phyloP scores from a whole-genome alignment of 2,329 filamentous ascomycete species.

The Clarireedia homoeocarpa region DNA sequence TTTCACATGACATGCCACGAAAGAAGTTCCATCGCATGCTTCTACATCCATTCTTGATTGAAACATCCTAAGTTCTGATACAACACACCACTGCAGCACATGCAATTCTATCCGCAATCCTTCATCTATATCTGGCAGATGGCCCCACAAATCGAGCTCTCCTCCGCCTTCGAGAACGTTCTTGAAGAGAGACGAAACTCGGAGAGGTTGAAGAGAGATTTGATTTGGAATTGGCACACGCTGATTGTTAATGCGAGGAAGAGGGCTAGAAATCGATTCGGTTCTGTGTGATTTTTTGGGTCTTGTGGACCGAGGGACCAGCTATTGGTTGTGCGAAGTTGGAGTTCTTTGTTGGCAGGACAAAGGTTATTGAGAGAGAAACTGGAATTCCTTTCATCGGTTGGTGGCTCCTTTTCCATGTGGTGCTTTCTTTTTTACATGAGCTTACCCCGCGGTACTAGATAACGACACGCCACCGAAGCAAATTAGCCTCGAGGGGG shows the following conservation, averaged over 20 bases:
- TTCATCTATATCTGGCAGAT: not conserved
- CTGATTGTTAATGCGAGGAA: not conserved
- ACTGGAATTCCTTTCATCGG: no score
- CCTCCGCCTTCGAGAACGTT: slow-evolving; percentile 5
- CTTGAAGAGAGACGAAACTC: slow-evolving; percentile 2
- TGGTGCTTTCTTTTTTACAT: no score
- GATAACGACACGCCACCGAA: no score
- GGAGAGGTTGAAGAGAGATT: not conserved
- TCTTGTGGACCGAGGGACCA: not conserved
- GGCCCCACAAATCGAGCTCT: slow-evolving; percentile 1
- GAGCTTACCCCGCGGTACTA: no score
- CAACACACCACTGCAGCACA: no score
- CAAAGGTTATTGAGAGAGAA: no score
- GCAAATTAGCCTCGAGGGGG: no score
- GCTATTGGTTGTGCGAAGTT: not conserved
- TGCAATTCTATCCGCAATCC: not conserved
- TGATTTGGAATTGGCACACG: slow-evolving; percentile 1
- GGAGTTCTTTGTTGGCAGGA: no score
- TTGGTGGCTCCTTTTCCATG: no score
- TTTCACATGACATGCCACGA: not conserved
- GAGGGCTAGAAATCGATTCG: not conserved
- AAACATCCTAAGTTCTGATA: no score
- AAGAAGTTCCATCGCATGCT: no score
- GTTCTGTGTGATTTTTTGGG: not conserved
- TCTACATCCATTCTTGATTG: no score